Conservation (phyloP, 192 early-diverging fungal genomes). For the Funneliformis mosseae region DNA sequence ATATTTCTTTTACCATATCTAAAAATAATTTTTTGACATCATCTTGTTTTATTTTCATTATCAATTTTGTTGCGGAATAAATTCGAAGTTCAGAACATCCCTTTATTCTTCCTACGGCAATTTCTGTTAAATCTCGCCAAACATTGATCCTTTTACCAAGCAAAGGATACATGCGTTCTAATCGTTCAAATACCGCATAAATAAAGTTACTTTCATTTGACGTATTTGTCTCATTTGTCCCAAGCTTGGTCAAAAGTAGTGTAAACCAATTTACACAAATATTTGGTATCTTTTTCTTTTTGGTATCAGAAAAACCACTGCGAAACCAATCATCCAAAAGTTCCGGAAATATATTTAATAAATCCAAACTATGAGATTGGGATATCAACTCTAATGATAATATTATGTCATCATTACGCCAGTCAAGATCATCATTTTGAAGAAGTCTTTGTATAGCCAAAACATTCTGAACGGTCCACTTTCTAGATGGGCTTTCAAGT, state of each 20-base stretch:
- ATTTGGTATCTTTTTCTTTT: neutral
- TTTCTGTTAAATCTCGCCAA: neutral
- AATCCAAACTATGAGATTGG: neutral
- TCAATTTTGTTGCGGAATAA: neutral
- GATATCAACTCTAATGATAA: neutral
- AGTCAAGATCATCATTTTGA: neutral
- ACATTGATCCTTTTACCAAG: neutral
- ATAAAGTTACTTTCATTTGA: too few relatives aligned
- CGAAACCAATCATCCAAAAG: neutral
- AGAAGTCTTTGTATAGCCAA: neutral
- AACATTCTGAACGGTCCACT: neutral
- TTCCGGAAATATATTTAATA: neutral
- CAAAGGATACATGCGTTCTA: neutral
- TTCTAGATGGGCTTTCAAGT: neutral
- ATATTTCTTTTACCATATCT: neutral
- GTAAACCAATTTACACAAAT: neutral
- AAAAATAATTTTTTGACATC: neutral
- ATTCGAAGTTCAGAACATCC: neutral
- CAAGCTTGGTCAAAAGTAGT: neutral
- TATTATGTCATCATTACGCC: neutral
- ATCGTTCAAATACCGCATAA: neutral
- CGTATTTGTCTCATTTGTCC: neutral
- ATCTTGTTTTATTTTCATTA: neutral
- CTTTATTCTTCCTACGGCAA: neutral
- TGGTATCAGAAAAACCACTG: neutral